Evolutionary conservation across 176 grass and related monocot species (phyloP).

Genomic region (Carex littledalei): DNA sequence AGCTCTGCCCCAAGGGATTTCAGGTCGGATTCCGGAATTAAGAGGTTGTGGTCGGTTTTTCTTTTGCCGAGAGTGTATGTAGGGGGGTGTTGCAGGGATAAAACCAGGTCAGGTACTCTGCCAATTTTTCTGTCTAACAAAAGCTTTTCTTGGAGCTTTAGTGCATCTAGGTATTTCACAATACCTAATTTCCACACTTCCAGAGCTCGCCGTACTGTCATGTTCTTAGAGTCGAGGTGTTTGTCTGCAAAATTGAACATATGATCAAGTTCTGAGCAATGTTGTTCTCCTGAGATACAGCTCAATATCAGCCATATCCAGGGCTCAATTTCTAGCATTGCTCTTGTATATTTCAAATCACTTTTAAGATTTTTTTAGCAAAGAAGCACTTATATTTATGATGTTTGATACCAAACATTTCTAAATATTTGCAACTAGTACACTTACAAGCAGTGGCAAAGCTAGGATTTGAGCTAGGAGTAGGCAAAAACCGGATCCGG

Average conservation of each 20-base stretch:
- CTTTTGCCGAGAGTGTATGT: slow-evolving; percentile 92
- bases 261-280: neutral
- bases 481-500: no score
- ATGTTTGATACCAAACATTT: neutral
- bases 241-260: neutral
- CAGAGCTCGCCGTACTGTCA: slow-evolving; percentile 37
- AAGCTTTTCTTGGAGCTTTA: slow-evolving; percentile 79
- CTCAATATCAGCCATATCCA: neutral
- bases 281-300: neutral
- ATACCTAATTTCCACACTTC: slow-evolving; percentile 60
- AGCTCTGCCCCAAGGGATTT: slow-evolving; percentile 59
- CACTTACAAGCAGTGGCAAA: no score
- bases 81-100: slow-evolving; percentile 79
- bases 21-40: slow-evolving; percentile 47
- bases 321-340: neutral
- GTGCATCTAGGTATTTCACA: slow-evolving; percentile 66
- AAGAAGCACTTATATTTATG: neutral
- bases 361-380: neutral
- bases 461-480: no score
- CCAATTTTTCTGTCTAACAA: slow-evolving; percentile 55
- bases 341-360: neutral
- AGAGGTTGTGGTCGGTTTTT: slow-evolving; percentile 67
- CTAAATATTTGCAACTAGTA: no score
- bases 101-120: slow-evolving; percentile 43
- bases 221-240: neutral